These are phyloP conservation scores for Beauveria caledonica DNA, from an alignment of 2,329 filamentous ascomycete genomes.

Conservation along the genomic window DNA sequence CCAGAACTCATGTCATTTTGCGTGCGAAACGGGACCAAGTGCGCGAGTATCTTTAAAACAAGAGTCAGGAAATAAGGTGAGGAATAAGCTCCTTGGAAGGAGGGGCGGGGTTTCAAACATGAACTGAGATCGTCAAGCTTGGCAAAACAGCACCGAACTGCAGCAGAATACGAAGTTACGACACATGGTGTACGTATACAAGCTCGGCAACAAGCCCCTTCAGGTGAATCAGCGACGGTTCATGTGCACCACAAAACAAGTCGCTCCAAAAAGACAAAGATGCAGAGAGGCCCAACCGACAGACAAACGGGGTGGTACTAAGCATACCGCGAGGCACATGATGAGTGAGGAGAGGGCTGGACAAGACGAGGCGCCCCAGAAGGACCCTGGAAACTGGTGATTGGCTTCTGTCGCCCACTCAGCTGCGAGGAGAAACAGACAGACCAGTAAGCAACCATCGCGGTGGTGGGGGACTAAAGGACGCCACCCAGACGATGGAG, in stretches of 20 bases:
- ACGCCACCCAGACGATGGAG: neutral
- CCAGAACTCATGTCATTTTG: no score
- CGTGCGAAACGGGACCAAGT: neutral
- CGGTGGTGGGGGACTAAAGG: neutral
- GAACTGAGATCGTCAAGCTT: neutral
- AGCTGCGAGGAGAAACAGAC: neutral
- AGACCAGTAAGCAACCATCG: neutral
- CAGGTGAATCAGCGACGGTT: neutral
- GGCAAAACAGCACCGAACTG: neutral
- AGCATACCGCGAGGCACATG: no score
- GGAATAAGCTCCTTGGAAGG: neutral
- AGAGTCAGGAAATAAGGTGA: neutral
- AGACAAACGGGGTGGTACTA: neutral
- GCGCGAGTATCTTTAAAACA: no score
- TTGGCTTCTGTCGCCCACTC: neutral
- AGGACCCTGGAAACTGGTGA: neutral
- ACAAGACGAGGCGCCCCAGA: neutral
- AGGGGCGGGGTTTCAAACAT: neutral
- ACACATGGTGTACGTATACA: neutral
- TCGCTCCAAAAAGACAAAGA: neutral
- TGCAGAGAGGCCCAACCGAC: no score
- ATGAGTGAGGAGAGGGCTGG: no score
- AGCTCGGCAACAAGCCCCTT: neutral
- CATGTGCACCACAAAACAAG: neutral
- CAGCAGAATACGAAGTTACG: neutral